Conservation (phyloP, 179 eudicot species). For the Gypsophila paniculata region DNA sequence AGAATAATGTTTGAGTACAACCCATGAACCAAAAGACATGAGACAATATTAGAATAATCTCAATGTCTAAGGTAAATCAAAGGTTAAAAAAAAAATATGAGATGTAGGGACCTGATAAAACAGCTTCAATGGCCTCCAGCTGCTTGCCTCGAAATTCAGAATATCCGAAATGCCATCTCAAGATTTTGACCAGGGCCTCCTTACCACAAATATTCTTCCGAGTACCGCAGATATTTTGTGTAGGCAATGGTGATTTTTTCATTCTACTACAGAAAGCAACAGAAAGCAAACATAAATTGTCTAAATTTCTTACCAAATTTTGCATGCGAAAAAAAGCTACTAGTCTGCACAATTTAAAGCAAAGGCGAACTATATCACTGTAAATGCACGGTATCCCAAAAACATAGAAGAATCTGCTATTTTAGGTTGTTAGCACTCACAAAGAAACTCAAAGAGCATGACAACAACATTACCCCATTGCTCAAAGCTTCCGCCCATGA, state of each 20-base stretch:
- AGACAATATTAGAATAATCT: neutral
- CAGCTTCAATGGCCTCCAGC: constrained; percentile 89
- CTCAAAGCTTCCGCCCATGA: too few relatives aligned
- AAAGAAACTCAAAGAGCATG: too few relatives aligned
- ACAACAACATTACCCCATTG: too few relatives aligned
- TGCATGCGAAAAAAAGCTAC: neutral
- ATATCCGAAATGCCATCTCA: constrained; percentile 96
- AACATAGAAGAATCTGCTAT: too few relatives aligned
- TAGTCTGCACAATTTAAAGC: neutral
- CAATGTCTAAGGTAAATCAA: neutral
- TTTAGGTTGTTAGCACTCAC: too few relatives aligned
- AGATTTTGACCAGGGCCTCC: constrained; percentile 74
- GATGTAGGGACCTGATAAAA: constrained; percentile 60
- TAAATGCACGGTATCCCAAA: neutral
- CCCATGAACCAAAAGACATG: neutral
- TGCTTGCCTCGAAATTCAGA: constrained; percentile 82
- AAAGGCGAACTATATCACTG: neutral
- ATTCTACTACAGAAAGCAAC: constrained; percentile 28
- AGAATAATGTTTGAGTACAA: constrained; percentile 4
- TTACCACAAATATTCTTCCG: constrained; percentile 47
- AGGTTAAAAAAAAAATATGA: neutral
- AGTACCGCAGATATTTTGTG: constrained; percentile 41
- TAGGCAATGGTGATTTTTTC: constrained; percentile 71
- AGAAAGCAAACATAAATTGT: neutral
- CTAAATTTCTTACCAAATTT: neutral